These are phyloP conservation scores for Houttuynia cordata DNA, from an alignment of 164 flowering plant genomes.

Conservation along the genomic window DNA sequence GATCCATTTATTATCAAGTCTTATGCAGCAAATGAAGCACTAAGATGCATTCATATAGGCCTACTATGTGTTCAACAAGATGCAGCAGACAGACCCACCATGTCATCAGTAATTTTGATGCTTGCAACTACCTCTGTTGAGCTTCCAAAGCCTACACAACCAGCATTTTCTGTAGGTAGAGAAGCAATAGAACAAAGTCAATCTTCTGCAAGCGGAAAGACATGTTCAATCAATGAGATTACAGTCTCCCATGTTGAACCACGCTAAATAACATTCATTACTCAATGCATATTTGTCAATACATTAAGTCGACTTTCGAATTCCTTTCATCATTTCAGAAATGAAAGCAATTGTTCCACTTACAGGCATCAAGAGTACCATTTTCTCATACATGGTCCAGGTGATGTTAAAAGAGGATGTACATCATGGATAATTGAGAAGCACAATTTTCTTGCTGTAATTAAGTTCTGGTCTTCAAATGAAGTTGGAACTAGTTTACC, in stretches of 20 bases:
- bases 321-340: too few relatives aligned
- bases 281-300: too few relatives aligned
- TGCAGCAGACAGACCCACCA: slow-evolving; percentile 7
- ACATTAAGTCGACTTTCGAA: too few relatives aligned
- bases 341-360: too few relatives aligned
- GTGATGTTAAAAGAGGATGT: too few relatives aligned
- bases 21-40: neutral
- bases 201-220: neutral
- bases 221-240: neutral
- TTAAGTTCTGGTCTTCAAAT: too few relatives aligned
- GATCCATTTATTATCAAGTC: slow-evolving; percentile 1
- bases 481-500: too few relatives aligned
- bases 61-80: slow-evolving; percentile 9
- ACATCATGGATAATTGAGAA: too few relatives aligned
- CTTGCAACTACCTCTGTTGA: neutral
- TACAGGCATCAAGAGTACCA: too few relatives aligned
- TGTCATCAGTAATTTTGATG: slow-evolving; percentile 6
- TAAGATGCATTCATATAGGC: slow-evolving; percentile 6
- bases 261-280: neutral
- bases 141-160: slow-evolving; percentile 4
- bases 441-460: too few relatives aligned
- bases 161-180: neutral
- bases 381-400: too few relatives aligned
- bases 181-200: neutral
- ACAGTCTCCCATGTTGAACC: neutral